Conservation (phyloP, 2,329 filamentous ascomycete genomes). For the Alternaria solani region DNA sequence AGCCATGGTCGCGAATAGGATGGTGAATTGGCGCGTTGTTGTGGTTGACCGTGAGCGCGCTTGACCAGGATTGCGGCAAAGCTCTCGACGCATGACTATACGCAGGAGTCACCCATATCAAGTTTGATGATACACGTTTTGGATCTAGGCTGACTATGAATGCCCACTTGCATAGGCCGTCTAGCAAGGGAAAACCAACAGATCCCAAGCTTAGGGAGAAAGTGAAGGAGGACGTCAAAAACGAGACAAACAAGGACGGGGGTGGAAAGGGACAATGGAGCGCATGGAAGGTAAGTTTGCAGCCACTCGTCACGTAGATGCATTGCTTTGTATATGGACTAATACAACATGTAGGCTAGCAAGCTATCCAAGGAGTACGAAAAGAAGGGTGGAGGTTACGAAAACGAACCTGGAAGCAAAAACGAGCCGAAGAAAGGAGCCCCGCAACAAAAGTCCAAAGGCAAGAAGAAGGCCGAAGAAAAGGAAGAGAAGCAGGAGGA, state of each 20-base stretch:
- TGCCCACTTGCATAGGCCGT: constrained; percentile 32
- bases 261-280: constrained; percentile 58
- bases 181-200: constrained; percentile 57
- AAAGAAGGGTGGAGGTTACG: constrained; percentile 50
- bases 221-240: constrained; percentile 57
- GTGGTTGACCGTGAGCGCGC: neutral
- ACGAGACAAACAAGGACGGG: constrained; percentile 56
- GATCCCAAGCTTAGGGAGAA: constrained; percentile 56
- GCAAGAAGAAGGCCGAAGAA: constrained; percentile 18
- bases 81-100: neutral
- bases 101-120: neutral
- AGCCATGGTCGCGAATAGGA: neutral
- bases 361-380: constrained; percentile 57
- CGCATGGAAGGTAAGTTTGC: constrained; percentile 54
- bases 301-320: neutral
- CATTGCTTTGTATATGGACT: neutral
- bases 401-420: constrained; percentile 54
- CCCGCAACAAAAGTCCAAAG: constrained; percentile 39
- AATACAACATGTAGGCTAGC: constrained; percentile 39
- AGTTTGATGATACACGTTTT: neutral
- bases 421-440: constrained; percentile 56
- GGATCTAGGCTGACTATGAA: neutral
- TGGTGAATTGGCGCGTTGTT: neutral
- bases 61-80: neutral
- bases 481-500: constrained; percentile 25